Conservation (phyloP, 345 rosid genomes). For the Boechera divaricarpa region DNA sequence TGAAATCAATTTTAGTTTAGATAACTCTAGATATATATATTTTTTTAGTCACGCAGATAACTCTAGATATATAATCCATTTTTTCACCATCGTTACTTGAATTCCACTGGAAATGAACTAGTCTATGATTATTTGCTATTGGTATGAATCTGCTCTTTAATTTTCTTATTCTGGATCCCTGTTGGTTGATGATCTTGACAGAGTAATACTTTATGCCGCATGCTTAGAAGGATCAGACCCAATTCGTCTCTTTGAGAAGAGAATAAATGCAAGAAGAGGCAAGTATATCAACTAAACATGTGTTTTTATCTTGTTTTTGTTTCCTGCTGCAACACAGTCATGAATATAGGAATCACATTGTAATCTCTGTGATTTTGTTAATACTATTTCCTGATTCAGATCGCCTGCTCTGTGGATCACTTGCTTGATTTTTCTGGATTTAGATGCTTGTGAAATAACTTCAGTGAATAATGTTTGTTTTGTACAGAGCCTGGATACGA, state of each 20-base stretch:
- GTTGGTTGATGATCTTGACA: slow-evolving; percentile 42
- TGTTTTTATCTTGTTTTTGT: slow-evolving; percentile 6
- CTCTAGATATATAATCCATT: background rate
- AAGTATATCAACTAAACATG: slow-evolving; percentile 8
- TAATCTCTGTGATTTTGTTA: background rate
- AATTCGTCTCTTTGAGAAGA: slow-evolving; percentile 85
- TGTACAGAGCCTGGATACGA: slow-evolving; percentile 83
- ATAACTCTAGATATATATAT: background rate
- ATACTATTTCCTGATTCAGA: background rate
- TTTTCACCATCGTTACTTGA: background rate
- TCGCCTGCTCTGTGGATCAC: background rate
- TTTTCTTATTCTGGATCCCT: background rate
- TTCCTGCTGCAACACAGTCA: background rate
- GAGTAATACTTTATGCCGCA: slow-evolving; percentile 77
- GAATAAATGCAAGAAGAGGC: slow-evolving; percentile 91
- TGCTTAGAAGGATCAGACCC: slow-evolving; percentile 98
- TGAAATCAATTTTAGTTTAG: background rate
- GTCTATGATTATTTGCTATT: background rate
- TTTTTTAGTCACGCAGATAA: background rate
- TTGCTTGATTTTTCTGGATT: slow-evolving; percentile 5
- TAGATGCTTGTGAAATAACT: slow-evolving; percentile 18
- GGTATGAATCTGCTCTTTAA: background rate
- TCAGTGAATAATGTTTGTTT: slow-evolving; percentile 24
- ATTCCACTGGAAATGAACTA: background rate
- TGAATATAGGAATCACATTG: slow-evolving; percentile 5